Evolutionary conservation across 73 alveolate genomes (phyloP).

Genomic region (Blepharisma stoltei): DNA sequence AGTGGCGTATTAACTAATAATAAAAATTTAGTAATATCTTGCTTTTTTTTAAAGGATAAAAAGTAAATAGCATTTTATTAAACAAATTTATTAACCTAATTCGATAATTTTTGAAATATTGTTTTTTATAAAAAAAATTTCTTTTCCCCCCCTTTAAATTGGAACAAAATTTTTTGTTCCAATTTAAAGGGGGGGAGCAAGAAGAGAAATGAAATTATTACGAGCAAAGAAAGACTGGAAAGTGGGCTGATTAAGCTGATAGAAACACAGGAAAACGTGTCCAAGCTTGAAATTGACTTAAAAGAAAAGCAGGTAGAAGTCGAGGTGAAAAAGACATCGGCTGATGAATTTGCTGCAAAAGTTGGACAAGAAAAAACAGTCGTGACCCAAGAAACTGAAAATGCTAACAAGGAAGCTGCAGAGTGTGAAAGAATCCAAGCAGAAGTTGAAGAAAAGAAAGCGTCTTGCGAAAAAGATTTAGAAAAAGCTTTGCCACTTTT

Average conservation of each 20-base stretch:
- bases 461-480: conserved; percentile 93
- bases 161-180: no score
- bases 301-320: conserved; percentile 97
- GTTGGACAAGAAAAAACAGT: conserved; percentile 93
- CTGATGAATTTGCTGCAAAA: conserved; percentile 97
- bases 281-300: conserved; percentile 96
- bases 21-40: no score
- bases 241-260: conserved; percentile 94
- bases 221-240: conserved; percentile 84
- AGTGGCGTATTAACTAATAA: no score
- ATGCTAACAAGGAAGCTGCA: conserved; percentile 92
- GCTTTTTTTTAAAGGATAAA: no score
- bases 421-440: conserved; percentile 89
- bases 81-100: no score
- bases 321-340: conserved; percentile 96
- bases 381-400: conserved; percentile 89
- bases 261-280: conserved; percentile 93
- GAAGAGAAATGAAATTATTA: conserved; percentile 50
- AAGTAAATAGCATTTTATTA: no score
- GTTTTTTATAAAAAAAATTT: conserved; percentile 11
- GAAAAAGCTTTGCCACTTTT: conserved; percentile 95
- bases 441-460: conserved; percentile 92
- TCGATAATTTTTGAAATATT: no score
- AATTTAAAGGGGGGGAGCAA: no score
- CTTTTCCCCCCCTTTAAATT: no score